Base-by-base conservation (phyloP, 2,329 filamentous ascomycete genomes). In the Cephalotrichum gorgonifer region DNA sequence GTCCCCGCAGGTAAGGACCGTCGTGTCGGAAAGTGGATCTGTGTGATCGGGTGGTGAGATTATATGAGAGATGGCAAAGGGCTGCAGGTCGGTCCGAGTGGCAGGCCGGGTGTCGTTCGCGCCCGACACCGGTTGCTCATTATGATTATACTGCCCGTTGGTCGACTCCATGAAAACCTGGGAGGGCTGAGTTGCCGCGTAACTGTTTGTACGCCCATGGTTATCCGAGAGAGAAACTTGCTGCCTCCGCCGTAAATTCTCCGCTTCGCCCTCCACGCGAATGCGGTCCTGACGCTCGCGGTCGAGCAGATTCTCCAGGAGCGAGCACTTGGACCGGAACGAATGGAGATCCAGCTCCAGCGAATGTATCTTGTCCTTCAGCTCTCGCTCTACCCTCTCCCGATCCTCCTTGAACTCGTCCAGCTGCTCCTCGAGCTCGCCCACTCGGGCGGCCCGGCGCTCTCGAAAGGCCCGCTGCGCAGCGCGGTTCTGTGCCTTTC, bases 391-490 rank as follows among this genome's bases (percentile, higher is more conserved):
- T 43, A 70, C 67, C 53, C 79, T 74, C 7, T 81, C 75, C 44
- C 79, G 68, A 15, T 70, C 70, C 38, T 76, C 75, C 57, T 75
- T 78, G 43, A 79, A 70, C 52, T 81, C 75, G 4, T 83, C 78
- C 6, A 86, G 67, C 59, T 82, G 77, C 56, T 83, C 79, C 62
- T 86, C 81, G 28, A 86, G 68, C 61, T 85, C 90, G 35, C 85
- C 83, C 6, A 96, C 87, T 35, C 88, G 85, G 23, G 88, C 87
- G 2, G 88, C 88, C 54, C 91, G 80, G 51, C 91, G 77, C 67
- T 95, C 89, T 30, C 91, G 79, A 66, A 97, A 97, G 1, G 86
- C 88, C 51, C 91, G 76, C 69, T 97, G 91, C 3, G 91, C 91
- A 43, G 88, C 86, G 52, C 93, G 79, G 65, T 97, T 97, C 69